Percentiles rank a stretch among this genome's conserved stretches.
Evolutionary conservation across 495 filamentous ascomycete genomes (phyloP).

Genomic region (Neurospora cerealis): DNA sequence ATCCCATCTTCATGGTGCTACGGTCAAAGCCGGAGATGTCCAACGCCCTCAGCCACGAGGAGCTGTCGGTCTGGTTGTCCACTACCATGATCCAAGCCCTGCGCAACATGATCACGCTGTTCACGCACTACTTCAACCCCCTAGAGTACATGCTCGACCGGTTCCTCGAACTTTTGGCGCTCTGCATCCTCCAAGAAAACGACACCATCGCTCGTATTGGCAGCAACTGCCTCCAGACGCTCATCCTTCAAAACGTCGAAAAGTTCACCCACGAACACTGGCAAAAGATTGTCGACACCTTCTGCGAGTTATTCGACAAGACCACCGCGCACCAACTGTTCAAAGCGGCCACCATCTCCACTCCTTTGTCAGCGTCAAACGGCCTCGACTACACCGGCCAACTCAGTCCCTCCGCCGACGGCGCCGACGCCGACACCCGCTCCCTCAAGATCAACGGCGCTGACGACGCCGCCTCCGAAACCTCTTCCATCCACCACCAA

Average conservation of each 20-base stretch:
- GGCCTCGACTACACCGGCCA: constrained; percentile 33
- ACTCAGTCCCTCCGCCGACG: constrained; percentile 30
- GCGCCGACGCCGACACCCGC: constrained; percentile 37
- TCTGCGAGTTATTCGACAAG: constrained; percentile 87
- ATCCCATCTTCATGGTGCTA: constrained; percentile 96
- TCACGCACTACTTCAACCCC: constrained; percentile 95
- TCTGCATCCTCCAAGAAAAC: constrained; percentile 98
- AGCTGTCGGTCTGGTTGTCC: constrained; percentile 96
- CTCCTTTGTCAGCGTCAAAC: constrained; percentile 32
- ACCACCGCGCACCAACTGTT: constrained; percentile 94
- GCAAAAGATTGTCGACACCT: constrained; percentile 86
- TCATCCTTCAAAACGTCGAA: constrained; percentile 89
- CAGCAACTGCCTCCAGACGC: constrained; percentile 91
- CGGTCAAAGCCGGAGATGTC: constrained; percentile 93
- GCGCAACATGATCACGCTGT: constrained; percentile 94
- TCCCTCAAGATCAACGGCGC: constrained; percentile 55
- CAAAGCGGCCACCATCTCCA: constrained; percentile 60
- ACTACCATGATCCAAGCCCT: constrained; percentile 99
- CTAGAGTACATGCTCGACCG: constrained; percentile 95
- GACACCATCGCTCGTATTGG: constrained; percentile 97
- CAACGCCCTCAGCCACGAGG: constrained; percentile 86
- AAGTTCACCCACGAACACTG: constrained; percentile 85
- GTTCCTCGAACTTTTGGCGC: constrained; percentile 82
- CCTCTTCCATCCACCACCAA: constrained; percentile 13
- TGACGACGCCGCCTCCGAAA: constrained; percentile 17